Evolutionary conservation across 177 flowering plant species (phyloP), one percentile per base, ranked within the genome.

Genomic region (Vitis hybrid): DNA sequence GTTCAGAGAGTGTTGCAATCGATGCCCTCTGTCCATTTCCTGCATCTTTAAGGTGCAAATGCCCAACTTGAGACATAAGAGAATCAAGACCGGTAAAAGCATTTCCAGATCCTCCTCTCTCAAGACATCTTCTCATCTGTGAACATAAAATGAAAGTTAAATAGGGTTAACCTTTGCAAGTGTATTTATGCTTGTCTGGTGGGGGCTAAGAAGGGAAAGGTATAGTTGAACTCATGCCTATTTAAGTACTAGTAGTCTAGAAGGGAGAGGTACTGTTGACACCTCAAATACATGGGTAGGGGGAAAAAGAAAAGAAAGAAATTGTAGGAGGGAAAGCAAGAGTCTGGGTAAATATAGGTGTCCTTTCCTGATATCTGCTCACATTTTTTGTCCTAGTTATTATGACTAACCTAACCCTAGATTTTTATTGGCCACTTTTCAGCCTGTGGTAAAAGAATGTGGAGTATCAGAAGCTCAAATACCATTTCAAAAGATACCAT

Each of bases 1-100:
- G 93, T 66, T 92, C 99, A 79, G 86, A 96, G 66, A 93, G 95
- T 58, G 84, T 84, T 62, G 85, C 84, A 64, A 86, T 76, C 22
- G 97, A 86, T 31, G 85, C 80, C 81, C 79, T 87, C 73, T 90
- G 92, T 39, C 88, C 90, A 78, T 86, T 87, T 74, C 80, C 87
- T 50, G 86, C 53, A 51, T 86, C 90, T 66, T 73, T 83, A 55
- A 65, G 61, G 55, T 84, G 87, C 18, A 85, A 83, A 71, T 84
- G 83, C 74, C 80, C 81, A 59, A 82, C 81, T 78, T 86, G 88
- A 72, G 94, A 78, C 78, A 82, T 72, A 53, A 83, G 85, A 70
- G 86, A 75, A 82, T 88, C 93, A 39, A 83, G 45, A 51, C 77
- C 84, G 68, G 76, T 59, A 55, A 74, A 72, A 53, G 77, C 78